Base-by-base conservation (phyloP, 768 basidiomycete species). In the Suillus discolor region DNA sequence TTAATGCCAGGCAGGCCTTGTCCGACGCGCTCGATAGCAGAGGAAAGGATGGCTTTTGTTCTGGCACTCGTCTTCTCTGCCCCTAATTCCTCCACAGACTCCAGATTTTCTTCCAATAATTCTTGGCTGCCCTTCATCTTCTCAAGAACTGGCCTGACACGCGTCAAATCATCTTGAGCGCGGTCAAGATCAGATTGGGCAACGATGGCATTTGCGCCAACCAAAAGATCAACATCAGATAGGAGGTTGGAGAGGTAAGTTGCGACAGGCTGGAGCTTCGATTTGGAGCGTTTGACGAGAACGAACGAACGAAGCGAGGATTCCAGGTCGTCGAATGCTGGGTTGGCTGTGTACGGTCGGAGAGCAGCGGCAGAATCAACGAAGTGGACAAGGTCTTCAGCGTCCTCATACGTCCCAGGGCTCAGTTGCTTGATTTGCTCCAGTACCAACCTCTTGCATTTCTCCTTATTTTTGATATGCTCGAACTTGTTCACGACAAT, bases 401-500 rank as follows among this genome's bases (percentile, higher is more conserved):
- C 89, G 70, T 97, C 93, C 63, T 94, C 92, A 74, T 89, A 94
- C 0, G 97, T 99, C 61, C 87, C 80, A n/a, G 97, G 97, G 72
- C 92, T 94, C 70, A 99, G 85, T 70, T 92, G 86, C 74, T 88
- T 91, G 83, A 99, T 94, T 78, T 99, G 97, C 66, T 99, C 96
- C 34, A 97, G 85, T 54, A 99, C 91, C 39, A 89, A 78, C 49
- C 93, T 85, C 72, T 88, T 87, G 79, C 97, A 99, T 77, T 94
- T 91, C 59, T 91, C 93, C 81, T 98, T 97, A 83, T 98, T 93
- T 75, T 89, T 87, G 79, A 99, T 97, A 75, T 94, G 91, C 72
- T 94, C 95, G 75, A 90, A 99, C 77, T 96, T 95, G 85, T 99
- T 99, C 76, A 98, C 97, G 63, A 99, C 97, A 74, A 99, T 92